phyloP scores from a whole-genome alignment of 2,329 filamentous ascomycete genomes.

The Fusarium transvaalense region DNA sequence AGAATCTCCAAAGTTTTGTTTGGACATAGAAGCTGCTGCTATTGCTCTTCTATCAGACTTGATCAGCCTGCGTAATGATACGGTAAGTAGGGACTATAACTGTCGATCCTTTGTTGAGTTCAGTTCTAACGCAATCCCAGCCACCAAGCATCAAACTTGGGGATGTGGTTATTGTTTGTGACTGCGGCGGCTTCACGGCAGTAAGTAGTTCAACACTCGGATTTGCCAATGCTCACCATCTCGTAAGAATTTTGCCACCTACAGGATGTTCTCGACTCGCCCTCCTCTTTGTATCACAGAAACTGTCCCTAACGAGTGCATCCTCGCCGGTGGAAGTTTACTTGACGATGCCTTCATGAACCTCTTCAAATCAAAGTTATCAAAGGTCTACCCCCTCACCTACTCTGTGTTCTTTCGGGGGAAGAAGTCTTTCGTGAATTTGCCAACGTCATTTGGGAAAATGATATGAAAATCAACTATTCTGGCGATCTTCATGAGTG shows the following conservation, averaged over 20 bases:
- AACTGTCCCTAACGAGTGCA: no score
- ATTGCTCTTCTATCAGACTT: background rate
- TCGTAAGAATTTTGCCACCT: background rate
- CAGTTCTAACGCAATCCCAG: background rate
- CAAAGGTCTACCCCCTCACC: background rate
- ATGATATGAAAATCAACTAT: background rate
- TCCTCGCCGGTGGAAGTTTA: background rate
- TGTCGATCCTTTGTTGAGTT: no score
- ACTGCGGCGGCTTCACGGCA: background rate
- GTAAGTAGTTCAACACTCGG: background rate
- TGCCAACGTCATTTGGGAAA: background rate
- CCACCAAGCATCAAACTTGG: background rate
- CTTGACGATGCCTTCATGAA: background rate
- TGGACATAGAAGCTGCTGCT: constrained; percentile 4
- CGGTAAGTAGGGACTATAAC: background rate
- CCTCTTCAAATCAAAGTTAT: background rate
- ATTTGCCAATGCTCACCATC: background rate
- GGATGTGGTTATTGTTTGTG: background rate
- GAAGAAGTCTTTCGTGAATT: background rate
- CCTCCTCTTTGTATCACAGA: background rate
- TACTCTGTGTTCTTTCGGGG: background rate
- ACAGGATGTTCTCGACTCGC: background rate
- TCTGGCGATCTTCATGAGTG: background rate
- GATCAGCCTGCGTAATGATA: no score
- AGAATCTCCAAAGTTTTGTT: no score